These are phyloP conservation scores for Paraconiothyrium sp. DNA, from an alignment of 2,329 filamentous ascomycete species.

Conservation along the genomic window DNA sequence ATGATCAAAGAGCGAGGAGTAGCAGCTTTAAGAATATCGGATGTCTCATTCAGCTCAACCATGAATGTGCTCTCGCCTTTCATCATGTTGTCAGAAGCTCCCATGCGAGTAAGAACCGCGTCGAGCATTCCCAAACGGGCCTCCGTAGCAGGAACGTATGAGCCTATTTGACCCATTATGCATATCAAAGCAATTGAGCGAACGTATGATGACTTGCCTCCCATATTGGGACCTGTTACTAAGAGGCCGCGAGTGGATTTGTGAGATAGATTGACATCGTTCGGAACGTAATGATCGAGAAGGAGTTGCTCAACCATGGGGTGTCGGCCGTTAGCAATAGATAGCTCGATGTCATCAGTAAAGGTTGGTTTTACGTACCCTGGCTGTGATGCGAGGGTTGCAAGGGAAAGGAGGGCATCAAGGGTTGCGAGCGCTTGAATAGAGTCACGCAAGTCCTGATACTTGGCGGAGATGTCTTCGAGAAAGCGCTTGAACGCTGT, in stretches of 20 bases:
- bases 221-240: constrained; percentile 98
- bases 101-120: constrained; percentile 94
- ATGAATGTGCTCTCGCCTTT: constrained; percentile 96
- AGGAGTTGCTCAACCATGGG: constrained; percentile 95
- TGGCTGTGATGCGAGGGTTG: constrained; percentile 82
- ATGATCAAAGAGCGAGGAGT: constrained; percentile 87
- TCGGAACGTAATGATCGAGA: constrained; percentile 88
- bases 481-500: constrained; percentile 79
- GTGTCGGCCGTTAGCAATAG: constrained; percentile 80
- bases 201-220: constrained; percentile 97
- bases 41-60: constrained; percentile 95
- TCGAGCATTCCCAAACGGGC: constrained; percentile 84
- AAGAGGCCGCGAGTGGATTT: constrained; percentile 73
- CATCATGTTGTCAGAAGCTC: constrained; percentile 95
- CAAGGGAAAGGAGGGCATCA: constrained; percentile 88
- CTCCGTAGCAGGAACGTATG: constrained; percentile 84
- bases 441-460: constrained; percentile 88
- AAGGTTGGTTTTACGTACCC: constrained; percentile 85
- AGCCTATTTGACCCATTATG: constrained; percentile 94
- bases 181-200: constrained; percentile 89
- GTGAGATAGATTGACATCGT: constrained; percentile 76
- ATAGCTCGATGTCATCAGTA: constrained; percentile 72
- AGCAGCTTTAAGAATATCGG: constrained; percentile 87
- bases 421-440: constrained; percentile 86
- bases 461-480: constrained; percentile 78